Evolutionary conservation across 352 stramenopile genomes (phyloP).

Genomic region (Pythium dissimile): DNA sequence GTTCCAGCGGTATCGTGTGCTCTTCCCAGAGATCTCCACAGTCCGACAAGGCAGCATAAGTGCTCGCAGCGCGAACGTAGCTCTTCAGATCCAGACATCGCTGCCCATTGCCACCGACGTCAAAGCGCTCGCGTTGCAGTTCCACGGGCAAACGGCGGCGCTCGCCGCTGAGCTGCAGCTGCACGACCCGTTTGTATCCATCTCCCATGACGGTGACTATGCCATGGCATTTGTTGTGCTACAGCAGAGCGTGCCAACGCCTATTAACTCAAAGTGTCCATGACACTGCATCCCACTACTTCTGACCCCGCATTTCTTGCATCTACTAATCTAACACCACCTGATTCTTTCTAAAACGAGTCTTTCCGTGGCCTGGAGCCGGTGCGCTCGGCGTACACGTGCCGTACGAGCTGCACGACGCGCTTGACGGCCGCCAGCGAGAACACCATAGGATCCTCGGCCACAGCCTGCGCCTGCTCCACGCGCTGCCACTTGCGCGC

Average conservation of each 20-base stretch:
- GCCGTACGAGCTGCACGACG: constrained; percentile 53
- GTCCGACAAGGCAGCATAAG: constrained; percentile 1
- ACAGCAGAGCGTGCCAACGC: constrained; percentile 34
- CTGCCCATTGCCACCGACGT: constrained; percentile 29
- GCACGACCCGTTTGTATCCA: constrained; percentile 56
- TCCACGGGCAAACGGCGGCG: constrained; percentile 50
- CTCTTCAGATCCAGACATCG: constrained; percentile 20
- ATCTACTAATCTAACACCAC: not conserved
- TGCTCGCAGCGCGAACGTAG: not conserved
- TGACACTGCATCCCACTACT: too few species aligned
- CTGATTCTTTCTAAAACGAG: constrained; percentile 14
- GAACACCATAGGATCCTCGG: constrained; percentile 16
- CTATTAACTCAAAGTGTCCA: too few species aligned
- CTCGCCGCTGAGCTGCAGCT: constrained; percentile 53
- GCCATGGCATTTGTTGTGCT: constrained; percentile 77
- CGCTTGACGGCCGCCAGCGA: constrained; percentile 25
- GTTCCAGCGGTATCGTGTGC: constrained; percentile 73
- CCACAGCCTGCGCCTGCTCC: constrained; percentile 28
- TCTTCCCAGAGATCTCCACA: constrained; percentile 66
- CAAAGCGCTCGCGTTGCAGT: constrained; percentile 45
- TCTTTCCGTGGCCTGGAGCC: constrained; percentile 18
- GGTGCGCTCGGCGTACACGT: constrained; percentile 58
- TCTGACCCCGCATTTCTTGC: not conserved
- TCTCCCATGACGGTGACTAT: constrained; percentile 84
- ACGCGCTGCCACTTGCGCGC: constrained; percentile 47